Base-by-base conservation (phyloP, 768 basidiomycete species). In the Russula griseocarnosa region DNA sequence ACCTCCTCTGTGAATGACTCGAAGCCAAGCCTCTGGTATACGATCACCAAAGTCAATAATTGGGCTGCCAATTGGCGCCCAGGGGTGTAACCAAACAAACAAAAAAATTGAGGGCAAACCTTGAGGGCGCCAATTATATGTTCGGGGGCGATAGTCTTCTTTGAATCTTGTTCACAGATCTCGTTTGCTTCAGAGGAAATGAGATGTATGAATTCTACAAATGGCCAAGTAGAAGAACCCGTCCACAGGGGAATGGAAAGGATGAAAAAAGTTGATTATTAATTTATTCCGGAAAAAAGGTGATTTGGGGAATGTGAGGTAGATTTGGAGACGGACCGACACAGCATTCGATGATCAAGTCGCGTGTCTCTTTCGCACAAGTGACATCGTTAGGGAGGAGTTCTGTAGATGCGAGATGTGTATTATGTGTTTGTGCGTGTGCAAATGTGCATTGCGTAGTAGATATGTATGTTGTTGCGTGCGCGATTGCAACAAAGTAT, bases 121-220 rank as follows among this genome's bases (percentile, higher is more conserved):
- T 93, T 93, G 61, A 99, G 79, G 6, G 97, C 97, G 26, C 82
- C 79, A 34, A 98, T 88, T 50, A 98, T 94, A 72, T 99, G 97
- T 70, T 99, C 97, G 1, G 97, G 97, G 5, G 94, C 90, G 70
- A 99, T 98, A 1, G 97, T 99, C 79, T 99, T 99, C 80, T 97
- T 98, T 28, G 93, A 92, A 72, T 96, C 94, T 73, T 93, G 88
- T 73, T 98, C 97, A 72, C 97, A 99, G 66, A 98, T 92, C 69
- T 98, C 93, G 74, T 98, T 98, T 58, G 97, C 93, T 73, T 98
- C 94, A 10, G 94, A 93, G 20, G 97, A 96, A 73, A 99, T 89
- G 75, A 98, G 77, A 74, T 98, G 93, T 66, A 99, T 95, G 74
- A 98, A 99, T 80, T 99, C 97, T 99, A 76, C 18, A 70, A 42